Conservation (phyloP, 2,329 filamentous ascomycete genomes). For the Stylonectria norvegica region DNA sequence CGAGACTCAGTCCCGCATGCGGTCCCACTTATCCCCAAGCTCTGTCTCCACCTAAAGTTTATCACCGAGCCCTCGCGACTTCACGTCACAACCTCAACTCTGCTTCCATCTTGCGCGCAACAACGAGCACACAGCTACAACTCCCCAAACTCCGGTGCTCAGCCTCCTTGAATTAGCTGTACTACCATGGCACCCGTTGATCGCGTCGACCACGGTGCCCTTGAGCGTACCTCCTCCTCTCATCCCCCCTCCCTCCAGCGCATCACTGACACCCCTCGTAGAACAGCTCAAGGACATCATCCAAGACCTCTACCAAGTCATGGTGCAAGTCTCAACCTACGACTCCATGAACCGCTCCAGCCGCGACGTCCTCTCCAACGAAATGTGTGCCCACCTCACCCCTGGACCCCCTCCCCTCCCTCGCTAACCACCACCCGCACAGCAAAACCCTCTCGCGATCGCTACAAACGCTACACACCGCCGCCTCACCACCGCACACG, state of each 20-base stretch:
- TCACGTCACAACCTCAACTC: too few relatives aligned
- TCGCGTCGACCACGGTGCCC: slow-evolving; percentile 34
- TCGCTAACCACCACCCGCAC: slow-evolving; percentile 6
- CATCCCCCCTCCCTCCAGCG: not conserved
- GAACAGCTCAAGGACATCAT: slow-evolving; percentile 60
- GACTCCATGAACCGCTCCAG: slow-evolving; percentile 51
- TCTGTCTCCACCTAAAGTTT: too few relatives aligned
- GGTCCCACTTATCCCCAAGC: too few relatives aligned
- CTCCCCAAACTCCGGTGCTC: not conserved
- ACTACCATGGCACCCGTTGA: slow-evolving; percentile 42
- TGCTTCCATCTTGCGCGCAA: too few relatives aligned
- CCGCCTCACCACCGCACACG: slow-evolving; percentile 37
- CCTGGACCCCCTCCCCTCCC: slow-evolving; percentile 2
- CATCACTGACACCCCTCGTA: slow-evolving; percentile 26
- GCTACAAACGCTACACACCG: slow-evolving; percentile 38
- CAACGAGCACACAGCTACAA: too few relatives aligned
- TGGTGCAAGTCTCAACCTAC: slow-evolving; percentile 61
- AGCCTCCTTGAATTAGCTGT: too few relatives aligned
- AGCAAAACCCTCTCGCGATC: slow-evolving; percentile 40
- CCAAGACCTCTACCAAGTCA: slow-evolving; percentile 60
- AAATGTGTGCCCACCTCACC: slow-evolving; percentile 39
- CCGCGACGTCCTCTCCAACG: slow-evolving; percentile 53
- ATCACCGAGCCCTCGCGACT: too few relatives aligned
- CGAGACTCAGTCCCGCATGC: too few relatives aligned
- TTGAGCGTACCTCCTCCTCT: slow-evolving; percentile 35